Evolutionary conservation across 2,329 filamentous ascomycete genomes (phyloP), one percentile per base, ranked within the genome.

Genomic region (Arthrinium phaeospermum): DNA sequence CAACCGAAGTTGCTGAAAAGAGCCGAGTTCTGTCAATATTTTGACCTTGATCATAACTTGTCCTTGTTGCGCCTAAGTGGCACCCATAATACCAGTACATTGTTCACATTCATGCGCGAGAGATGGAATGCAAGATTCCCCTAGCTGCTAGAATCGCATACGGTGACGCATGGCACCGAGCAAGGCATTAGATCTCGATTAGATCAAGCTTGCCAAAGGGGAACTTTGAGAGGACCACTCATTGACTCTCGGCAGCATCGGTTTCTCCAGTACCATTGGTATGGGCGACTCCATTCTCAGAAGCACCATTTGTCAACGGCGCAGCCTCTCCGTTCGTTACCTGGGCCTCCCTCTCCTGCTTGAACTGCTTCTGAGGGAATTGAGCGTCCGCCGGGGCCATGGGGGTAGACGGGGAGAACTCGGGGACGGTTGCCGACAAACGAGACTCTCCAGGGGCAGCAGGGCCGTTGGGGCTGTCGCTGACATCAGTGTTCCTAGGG

Each of bases 391-490:
- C 34, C 22, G 61, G 68, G 47, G 67, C 64, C 30, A 47, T 67
- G 53, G 47, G 24, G 12, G 73, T 74, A 30, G 72, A 72, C 19
- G 89, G 89, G 10, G 88, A 86, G 75, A 92, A 92, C 74, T 91
- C 90, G 0, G 90, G 89, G 2, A 91, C 91, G 27, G 87, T 83
- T n/a, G 90, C 90, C 45, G 90, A 92, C 37, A 92, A 84, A 70
- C 87, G 86, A 10, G 86, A 87, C 71, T 87, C 87, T 22, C 72
- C 75, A 46, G 12, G 27, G n/a, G 68, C 75, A 69, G 72, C 22
- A 51, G 79, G 74, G 3, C 78, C 78, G 61, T 80, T 78, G n/a
- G 76, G 68, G 8, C 78, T 79, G 70, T 79, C 78, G 24, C 45
- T 75, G 46, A 76, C 74, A 16, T 74, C 76, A 16, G 79, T 80